These are phyloP conservation scores for Angomonas ambiguus DNA, from an alignment of 208 protist genomes.

Conservation along the genomic window DNA sequence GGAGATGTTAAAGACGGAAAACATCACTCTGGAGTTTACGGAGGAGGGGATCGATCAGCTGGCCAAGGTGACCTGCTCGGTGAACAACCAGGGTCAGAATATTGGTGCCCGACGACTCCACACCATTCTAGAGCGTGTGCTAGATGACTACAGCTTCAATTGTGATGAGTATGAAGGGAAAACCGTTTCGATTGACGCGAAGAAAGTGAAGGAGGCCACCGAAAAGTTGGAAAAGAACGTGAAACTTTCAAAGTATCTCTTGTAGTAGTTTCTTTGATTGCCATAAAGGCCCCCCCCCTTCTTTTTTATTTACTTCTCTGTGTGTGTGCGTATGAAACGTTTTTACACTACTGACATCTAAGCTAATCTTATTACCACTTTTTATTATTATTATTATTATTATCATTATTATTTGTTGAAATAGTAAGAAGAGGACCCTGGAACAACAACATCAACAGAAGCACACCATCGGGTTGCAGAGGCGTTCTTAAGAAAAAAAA, in stretches of 20 bases:
- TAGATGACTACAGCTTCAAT: constrained; percentile 94
- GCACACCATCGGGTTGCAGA: too few species aligned
- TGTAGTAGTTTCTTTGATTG: constrained; percentile 29
- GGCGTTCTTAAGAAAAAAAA: too few species aligned
- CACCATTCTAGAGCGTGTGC: constrained; percentile 94
- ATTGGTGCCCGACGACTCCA: constrained; percentile 96
- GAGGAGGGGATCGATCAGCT: constrained; percentile 90
- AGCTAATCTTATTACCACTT: background rate
- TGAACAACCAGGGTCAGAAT: constrained; percentile 95
- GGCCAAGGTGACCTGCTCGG: constrained; percentile 82
- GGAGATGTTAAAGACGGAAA: constrained; percentile 93
- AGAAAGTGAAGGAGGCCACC: constrained; percentile 62
- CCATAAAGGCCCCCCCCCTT: background rate
- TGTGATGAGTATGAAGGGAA: constrained; percentile 79
- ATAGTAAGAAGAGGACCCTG: background rate
- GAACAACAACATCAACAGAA: background rate
- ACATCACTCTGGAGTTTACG: constrained; percentile 92
- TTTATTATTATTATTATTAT: constrained; percentile 6
- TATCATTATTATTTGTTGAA: background rate
- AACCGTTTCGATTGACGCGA: constrained; percentile 63
- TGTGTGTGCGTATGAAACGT: background rate
- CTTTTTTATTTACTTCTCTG: background rate
- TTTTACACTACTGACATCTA: background rate
- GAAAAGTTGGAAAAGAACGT: constrained; percentile 85
- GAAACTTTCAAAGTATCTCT: constrained; percentile 87